Base-by-base conservation (phyloP, 371 early-diverging fungal genomes). In the Mucor plumbeus region DNA sequence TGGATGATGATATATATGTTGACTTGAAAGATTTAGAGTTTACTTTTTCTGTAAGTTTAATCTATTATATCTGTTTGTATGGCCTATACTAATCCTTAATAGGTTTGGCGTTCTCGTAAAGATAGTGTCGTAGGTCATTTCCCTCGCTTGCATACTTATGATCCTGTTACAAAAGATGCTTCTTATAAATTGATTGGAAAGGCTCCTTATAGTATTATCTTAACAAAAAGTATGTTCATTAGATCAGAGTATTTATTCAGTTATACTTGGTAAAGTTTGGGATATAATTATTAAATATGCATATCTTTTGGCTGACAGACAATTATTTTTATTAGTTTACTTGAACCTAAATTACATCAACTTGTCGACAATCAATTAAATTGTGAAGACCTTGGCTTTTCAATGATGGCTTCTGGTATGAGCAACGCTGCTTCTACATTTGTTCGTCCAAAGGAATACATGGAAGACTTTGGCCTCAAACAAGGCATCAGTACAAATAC, bases 141-240 rank as follows among this genome's bases (percentile, higher is more conserved):
- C 62, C 84, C 83, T 44, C 75, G 84, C 13, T 31, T 65, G 17
- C 84, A 84, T 67, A 61, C 48, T 0, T 80, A 78, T 39, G 48
- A 72, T 40, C 53, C 75, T 0, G 47, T 35, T 17, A 72, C 69
- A 11, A 59, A 71, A 10, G 48, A 65, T 19, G 71, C 70, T 3
- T 43, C 38, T 0, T 82, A 82, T 26, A 67, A 63, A 34, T 44
- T 82, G 3, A 44, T 65, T 14, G 55, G 67, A 1, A 55, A 61
- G 35, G 68, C 63, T 4, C 73, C 65, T 14, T 84, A 81, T 40
- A 71, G 72, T 14, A 77, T 84, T 19, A 61, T 82, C 6, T 61
- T 84, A 31, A 84, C 84, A 19, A 84, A 84, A 54, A 77, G 76
- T 64, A 84, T 84, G 84, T 82, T 82, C 74, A 60, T 77, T 15